Evolutionary conservation across 2,329 filamentous ascomycete species (phyloP), one percentile per base, ranked within the genome.

Genomic region (Parascedosporium putredinis): DNA sequence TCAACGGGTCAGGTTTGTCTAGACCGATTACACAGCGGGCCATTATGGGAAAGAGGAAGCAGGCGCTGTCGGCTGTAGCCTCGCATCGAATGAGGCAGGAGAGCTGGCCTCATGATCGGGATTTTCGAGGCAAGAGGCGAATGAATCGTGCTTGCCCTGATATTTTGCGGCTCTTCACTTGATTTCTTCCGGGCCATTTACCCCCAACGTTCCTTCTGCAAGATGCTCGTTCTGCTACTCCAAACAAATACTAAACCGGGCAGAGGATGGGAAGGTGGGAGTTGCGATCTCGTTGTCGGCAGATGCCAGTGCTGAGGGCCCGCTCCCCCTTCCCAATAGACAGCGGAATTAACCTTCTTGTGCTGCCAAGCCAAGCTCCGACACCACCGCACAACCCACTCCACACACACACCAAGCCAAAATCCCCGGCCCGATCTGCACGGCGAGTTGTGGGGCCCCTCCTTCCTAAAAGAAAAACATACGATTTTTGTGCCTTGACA

Each of bases 401-500:
- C n/a, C n/a, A n/a, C n/a, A n/a, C n/a, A n/a, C n/a, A n/a, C n/a
- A n/a, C n/a, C n/a, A n/a, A 46, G 9, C 23, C 18, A 14, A 22
- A 12, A 16, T 10, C 29, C 44, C 24, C 12, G 27, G 29, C 25
- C 24, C 22, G 43, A 46, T 46, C 44, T 46, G 27, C 44, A 27
- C 23, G 25, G 16, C 16, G 9, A 25, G 8, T 12, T 8, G 18
- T 9, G 14, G 29, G 31, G 16, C n/a, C n/a, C n/a, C n/a, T n/a
- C n/a, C n/a, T n/a, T n/a, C n/a, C n/a, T n/a, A n/a, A n/a, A n/a
- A n/a, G 27, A 25, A 47, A 47, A 47, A 47, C 45, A 47, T 47
- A 47, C 45, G 45, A 47, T 38, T 47, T 33, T 47, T 16, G 45
- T 12, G 44, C 24, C 23, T 47, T 47, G 29, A 36, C 29, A 36